Conservation (phyloP, 805 yeast species). For the Saccharomycopsis javanensis region DNA sequence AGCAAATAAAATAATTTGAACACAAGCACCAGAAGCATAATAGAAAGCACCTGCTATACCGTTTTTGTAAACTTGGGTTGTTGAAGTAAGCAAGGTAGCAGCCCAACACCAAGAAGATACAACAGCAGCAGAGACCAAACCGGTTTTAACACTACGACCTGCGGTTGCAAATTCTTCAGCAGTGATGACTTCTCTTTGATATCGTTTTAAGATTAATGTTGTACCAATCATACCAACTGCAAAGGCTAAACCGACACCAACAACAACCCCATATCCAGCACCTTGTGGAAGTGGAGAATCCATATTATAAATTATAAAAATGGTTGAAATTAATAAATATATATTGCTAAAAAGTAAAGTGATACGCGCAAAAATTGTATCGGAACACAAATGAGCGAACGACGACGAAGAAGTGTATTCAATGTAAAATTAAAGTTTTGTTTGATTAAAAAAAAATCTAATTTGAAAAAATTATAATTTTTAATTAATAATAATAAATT, state of each 20-base stretch:
- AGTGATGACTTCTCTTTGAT: constrained; percentile 77
- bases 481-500: neutral
- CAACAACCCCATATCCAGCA: constrained; percentile 33
- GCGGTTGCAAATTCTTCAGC: constrained; percentile 94
- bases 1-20: constrained; percentile 79
- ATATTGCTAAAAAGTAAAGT: no score
- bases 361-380: no score
- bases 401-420: no score
- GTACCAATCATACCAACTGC: constrained; percentile 71
- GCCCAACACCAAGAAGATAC: constrained; percentile 94
- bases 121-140: constrained; percentile 80
- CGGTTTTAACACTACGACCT: constrained; percentile 79
- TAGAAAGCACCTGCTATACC: constrained; percentile 78
- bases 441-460: no score
- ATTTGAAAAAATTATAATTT: no score
- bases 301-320: no score
- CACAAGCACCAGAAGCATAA: constrained; percentile 88
- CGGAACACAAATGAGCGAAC: no score
- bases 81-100: constrained; percentile 44
- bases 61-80: constrained; percentile 66
- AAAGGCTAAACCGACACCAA: constrained; percentile 48
- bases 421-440: no score
- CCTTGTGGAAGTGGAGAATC: constrained; percentile 16
- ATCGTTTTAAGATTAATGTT: constrained; percentile 61
- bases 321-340: neutral